Evolutionary conservation across 2,329 filamentous ascomycete species (phyloP).

Genomic region (Nectriaceae sp.): DNA sequence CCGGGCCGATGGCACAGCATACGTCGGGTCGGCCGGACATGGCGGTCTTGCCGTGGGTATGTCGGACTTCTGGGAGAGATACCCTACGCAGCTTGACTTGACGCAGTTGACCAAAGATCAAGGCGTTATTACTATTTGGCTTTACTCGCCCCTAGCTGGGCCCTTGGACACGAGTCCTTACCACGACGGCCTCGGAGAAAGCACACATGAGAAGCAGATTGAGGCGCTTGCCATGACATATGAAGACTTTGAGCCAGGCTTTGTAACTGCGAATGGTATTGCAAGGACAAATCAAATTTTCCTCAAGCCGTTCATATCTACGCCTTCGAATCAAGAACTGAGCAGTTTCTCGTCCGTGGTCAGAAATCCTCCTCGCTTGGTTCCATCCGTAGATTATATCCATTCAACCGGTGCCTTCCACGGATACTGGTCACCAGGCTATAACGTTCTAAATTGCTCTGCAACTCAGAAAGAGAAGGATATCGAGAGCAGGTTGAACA

Average conservation of each 20-base stretch:
- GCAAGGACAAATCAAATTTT: constrained; percentile 58
- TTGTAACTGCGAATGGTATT: constrained; percentile 58
- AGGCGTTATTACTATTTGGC: constrained; percentile 58
- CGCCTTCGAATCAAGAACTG: constrained; percentile 50
- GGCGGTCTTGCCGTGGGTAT: constrained; percentile 62
- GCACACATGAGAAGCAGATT: constrained; percentile 58
- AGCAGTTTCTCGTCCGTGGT: constrained; percentile 28
- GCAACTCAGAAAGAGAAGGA: constrained; percentile 31
- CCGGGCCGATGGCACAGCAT: constrained; percentile 55
- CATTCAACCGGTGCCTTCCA: constrained; percentile 16
- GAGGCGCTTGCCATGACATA: constrained; percentile 64
- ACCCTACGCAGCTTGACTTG: constrained; percentile 59
- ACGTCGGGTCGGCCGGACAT: constrained; percentile 55
- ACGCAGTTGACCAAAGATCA: constrained; percentile 48
- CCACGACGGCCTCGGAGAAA: constrained; percentile 57
- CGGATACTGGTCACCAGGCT: constrained; percentile 16
- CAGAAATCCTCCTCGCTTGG: constrained; percentile 51
- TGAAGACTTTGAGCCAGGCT: constrained; percentile 59
- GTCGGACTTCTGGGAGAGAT: constrained; percentile 64
- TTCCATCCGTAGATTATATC: constrained; percentile 50
- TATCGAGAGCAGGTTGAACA: constrained; percentile 55
- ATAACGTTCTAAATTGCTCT: neutral
- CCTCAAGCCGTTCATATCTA: constrained; percentile 45
- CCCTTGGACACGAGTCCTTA: constrained; percentile 59
- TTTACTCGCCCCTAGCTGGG: constrained; percentile 57